Evolutionary conservation across 2,329 filamentous ascomycete species (phyloP).

Genomic region (Trichoderma asperellum): DNA sequence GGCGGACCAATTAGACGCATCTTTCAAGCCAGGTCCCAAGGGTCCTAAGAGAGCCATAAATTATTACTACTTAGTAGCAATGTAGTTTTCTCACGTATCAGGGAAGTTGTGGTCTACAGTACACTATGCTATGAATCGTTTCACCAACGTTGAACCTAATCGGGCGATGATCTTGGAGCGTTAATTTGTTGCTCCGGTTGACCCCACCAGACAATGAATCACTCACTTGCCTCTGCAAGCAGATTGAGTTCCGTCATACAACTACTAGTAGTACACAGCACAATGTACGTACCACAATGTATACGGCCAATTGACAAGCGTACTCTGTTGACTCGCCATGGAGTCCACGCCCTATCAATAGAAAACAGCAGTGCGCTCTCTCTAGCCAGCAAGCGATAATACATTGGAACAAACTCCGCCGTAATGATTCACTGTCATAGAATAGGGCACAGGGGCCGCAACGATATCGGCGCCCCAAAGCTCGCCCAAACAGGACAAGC

Average conservation of each 20-base stretch:
- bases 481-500: constrained; percentile 20
- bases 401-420: neutral
- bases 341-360: neutral
- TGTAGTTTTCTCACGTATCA: neutral
- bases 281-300: too few species aligned
- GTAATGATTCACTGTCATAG: neutral
- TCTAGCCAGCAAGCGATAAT: neutral
- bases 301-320: neutral
- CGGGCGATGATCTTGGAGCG: neutral
- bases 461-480: constrained; percentile 27
- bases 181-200: neutral
- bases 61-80: neutral
- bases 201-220: neutral
- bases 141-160: neutral
- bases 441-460: constrained; percentile 20
- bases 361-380: neutral
- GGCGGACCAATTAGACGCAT: neutral
- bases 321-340: neutral
- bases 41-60: neutral
- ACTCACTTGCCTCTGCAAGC: neutral
- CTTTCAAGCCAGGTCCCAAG: neutral
- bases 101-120: neutral
- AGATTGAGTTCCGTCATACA: too few species aligned
- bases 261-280: too few species aligned
- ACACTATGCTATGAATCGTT: neutral